Conservation (phyloP, 2,329 filamentous ascomycete species). For the Colletotrichum gloeosporioides region DNA sequence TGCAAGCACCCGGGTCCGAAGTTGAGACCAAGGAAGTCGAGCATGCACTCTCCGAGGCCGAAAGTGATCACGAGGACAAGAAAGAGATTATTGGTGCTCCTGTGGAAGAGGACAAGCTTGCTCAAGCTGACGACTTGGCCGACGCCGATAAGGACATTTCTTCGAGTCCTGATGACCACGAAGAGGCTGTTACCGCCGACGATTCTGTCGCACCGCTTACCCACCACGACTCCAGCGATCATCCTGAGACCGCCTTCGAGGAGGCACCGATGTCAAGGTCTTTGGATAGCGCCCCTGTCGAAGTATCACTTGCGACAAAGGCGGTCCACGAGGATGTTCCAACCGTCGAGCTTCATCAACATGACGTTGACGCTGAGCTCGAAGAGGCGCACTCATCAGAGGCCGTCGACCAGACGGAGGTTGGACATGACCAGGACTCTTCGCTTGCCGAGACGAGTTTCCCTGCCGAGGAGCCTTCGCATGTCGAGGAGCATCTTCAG, state of each 20-base stretch:
- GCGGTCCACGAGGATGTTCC: neutral
- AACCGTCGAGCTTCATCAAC: neutral
- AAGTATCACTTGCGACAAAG: neutral
- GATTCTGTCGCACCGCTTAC: neutral
- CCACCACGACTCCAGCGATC: neutral
- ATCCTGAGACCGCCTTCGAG: neutral
- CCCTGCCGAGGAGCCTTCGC: neutral
- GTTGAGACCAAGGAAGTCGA: neutral
- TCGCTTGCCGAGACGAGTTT: neutral
- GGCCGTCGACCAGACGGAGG: neutral
- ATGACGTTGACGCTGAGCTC: neutral
- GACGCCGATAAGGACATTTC: neutral
- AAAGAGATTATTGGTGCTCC: neutral
- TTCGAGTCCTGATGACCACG: neutral
- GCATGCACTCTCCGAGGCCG: neutral
- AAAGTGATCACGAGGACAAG: neutral
- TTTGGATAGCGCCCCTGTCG: neutral
- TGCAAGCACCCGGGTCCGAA: neutral
- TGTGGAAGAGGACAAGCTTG: neutral
- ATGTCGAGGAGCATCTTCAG: neutral
- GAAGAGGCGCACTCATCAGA: neutral
- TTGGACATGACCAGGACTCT: neutral
- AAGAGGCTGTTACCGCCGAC: neutral
- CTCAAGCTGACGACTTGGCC: neutral
- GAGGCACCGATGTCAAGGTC: neutral